These are phyloP conservation scores for Pestalotiopsis sp. DNA, from an alignment of 2,329 filamentous ascomycete genomes.

Conservation along the genomic window DNA sequence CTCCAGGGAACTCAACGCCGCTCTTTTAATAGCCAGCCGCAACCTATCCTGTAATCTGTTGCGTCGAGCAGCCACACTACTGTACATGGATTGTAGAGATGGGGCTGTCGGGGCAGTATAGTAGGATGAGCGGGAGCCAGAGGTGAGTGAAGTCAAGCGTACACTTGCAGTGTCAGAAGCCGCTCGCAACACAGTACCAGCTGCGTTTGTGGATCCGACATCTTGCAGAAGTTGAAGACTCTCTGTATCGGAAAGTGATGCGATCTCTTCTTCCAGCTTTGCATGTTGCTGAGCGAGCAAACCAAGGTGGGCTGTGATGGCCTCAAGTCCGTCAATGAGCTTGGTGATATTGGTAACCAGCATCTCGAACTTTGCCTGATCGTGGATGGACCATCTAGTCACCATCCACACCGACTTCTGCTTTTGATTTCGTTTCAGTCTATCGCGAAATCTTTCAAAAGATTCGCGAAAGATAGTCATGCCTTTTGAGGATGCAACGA, in stretches of 20 bases:
- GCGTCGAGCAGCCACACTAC: neutral
- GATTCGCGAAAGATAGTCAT: slow-evolving; percentile 20
- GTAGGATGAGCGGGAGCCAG: neutral
- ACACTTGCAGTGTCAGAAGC: neutral
- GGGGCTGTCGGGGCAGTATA: neutral
- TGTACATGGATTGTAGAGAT: neutral
- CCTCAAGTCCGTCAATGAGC: slow-evolving; percentile 21
- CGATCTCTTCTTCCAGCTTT: neutral
- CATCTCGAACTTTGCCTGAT: slow-evolving; percentile 20
- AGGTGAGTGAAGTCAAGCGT: neutral
- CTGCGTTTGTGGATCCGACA: neutral
- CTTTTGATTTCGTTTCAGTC: slow-evolving; percentile 21
- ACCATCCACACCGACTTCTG: slow-evolving; percentile 21
- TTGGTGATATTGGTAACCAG: slow-evolving; percentile 19
- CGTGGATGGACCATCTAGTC: slow-evolving; percentile 24
- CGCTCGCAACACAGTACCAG: neutral
- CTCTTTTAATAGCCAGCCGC: no score
- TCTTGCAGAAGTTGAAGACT: neutral
- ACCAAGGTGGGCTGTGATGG: neutral
- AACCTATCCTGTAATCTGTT: no score
- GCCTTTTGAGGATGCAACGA: slow-evolving; percentile 13
- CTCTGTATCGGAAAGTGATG: neutral
- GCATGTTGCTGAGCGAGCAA: neutral
- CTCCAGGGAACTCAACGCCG: no score
- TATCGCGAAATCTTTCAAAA: slow-evolving; percentile 22